Base-by-base conservation (phyloP, 2,329 filamentous ascomycete genomes). In the Fusarium heterosporum region DNA sequence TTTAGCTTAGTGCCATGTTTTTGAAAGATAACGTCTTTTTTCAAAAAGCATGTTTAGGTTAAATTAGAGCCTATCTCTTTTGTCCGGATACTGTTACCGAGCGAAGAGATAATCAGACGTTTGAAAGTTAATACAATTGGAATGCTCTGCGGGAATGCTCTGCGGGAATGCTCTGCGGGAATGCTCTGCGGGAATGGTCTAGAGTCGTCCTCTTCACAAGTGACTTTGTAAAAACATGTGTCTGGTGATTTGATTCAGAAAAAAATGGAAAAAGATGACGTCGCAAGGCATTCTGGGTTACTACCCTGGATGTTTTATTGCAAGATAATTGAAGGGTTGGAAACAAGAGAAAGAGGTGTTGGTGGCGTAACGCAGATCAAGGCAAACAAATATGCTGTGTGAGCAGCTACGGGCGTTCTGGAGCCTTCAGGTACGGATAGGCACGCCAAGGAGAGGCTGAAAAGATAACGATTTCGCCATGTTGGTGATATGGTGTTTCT, bases 341-440 rank as follows among this genome's bases (percentile, higher is more conserved):
- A 36, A 9, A 9, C 34, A 25, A 16, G 29, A 26, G 34, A 26
- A 28, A 40, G 41, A 38, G 22, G 40, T 68, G 64, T 65, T 65
- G 60, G 65, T 68, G 65, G 64, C 60, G 55, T 42, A 61, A 50
- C 22, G 34, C 43, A 68, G 47, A 54, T 41, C 42, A 39, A 55
- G 45, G 56, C 54, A 65, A 65, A 65, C 54, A 42, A 55, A n/a
- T 36, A 14, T 39, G 39, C 43, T 40, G 16, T 17, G 34, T 19
- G 30, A 52, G 39, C 19, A 53, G 52, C 48, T 66, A 52, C 47
- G 58, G 57, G 53, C 57, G 50, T 39, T 45, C 5, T 36, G 34
- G 10, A 36, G 16, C 34, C n/a, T 14, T 9, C 13, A 36, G 16
- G 8, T 36, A 9, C 16, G 3, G 17, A 40, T 17, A 30, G 26